Conservation (phyloP, 108 stramenopile species). For the Cyclotella cryptica region DNA sequence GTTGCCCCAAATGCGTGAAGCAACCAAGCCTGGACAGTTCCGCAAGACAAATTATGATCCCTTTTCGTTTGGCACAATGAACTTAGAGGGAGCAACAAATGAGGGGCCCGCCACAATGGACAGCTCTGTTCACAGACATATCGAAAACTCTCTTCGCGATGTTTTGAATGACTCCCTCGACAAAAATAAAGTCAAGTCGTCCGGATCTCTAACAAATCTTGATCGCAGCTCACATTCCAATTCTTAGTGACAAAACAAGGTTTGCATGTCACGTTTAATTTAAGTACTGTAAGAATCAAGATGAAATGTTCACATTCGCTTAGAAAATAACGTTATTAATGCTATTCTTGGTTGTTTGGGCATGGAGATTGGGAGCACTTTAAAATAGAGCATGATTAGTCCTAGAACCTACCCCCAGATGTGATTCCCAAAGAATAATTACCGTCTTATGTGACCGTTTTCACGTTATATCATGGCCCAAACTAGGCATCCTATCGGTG, state of each 20-base stretch:
- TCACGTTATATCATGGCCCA: not conserved
- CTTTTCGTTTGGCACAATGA: slow-evolving; percentile 51
- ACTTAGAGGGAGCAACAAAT: not conserved
- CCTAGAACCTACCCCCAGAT: too few relatives aligned
- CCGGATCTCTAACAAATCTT: not conserved
- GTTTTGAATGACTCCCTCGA: not conserved
- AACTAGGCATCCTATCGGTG: not conserved
- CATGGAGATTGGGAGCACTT: too few relatives aligned
- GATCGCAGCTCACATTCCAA: slow-evolving; percentile 8
- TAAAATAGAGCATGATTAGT: too few relatives aligned
- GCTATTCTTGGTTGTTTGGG: too few relatives aligned
- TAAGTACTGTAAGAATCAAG: not conserved
- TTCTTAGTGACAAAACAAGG: not conserved
- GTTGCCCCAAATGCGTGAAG: slow-evolving; percentile 54
- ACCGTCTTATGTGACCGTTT: not conserved
- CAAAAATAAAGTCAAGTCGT: not conserved
- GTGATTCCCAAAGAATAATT: too few relatives aligned
- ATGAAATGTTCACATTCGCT: not conserved
- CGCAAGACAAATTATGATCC: slow-evolving; percentile 74
- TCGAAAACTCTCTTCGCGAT: slow-evolving; percentile 2
- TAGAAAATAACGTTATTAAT: not conserved
- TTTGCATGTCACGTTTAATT: not conserved
- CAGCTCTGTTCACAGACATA: slow-evolving; percentile 17
- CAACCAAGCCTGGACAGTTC: slow-evolving; percentile 83
- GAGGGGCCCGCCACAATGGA: not conserved